These are phyloP conservation scores for Pseudogymnoascus sp. DNA, from an alignment of 2,329 filamentous ascomycete species.

Conservation along the genomic window DNA sequence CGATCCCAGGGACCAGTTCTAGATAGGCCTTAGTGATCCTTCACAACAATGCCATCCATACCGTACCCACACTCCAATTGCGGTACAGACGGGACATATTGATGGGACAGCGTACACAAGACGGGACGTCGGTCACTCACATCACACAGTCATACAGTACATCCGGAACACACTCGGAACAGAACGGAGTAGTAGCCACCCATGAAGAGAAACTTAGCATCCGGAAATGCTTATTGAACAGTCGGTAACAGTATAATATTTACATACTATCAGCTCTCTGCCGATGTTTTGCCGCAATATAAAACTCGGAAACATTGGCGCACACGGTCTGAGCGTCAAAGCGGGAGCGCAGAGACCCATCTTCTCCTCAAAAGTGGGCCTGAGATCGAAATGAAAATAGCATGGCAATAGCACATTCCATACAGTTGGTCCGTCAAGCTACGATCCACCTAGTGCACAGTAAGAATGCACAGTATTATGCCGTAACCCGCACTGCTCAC, in stretches of 20 bases:
- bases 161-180: background rate
- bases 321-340: background rate
- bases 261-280: background rate
- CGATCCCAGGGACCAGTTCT: background rate
- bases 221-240: background rate
- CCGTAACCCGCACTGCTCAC: background rate
- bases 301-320: background rate
- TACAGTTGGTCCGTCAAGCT: background rate
- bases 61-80: background rate
- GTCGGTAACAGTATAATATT: background rate
- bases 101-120: background rate
- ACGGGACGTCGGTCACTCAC: too few species aligned
- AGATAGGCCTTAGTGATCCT: constrained; percentile 5
- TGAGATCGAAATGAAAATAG: background rate
- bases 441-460: background rate
- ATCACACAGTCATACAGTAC: background rate
- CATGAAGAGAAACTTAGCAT: background rate
- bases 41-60: background rate
- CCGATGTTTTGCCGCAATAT: background rate
- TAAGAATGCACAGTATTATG: background rate
- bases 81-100: background rate
- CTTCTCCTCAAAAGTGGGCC: background rate
- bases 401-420: background rate
- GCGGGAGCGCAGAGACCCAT: background rate
- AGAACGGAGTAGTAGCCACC: background rate